phyloP scores from a whole-genome alignment of 2,329 filamentous ascomycete genomes.

The Exophiala sp. region DNA sequence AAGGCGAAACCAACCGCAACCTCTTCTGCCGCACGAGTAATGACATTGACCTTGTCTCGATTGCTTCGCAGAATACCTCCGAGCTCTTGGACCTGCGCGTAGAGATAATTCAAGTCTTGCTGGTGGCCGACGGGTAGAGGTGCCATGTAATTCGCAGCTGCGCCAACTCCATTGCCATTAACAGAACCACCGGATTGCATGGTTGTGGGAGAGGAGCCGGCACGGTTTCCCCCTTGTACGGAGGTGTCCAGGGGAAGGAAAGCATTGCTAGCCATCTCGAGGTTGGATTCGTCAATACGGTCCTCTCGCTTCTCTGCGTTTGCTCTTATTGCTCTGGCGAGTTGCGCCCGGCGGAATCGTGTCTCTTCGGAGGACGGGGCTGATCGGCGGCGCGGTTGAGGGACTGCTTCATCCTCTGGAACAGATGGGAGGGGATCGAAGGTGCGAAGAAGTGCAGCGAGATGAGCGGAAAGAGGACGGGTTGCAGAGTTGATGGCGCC shows the following conservation, averaged over 20 bases:
- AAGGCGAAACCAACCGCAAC: constrained; percentile 38
- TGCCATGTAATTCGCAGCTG: constrained; percentile 24
- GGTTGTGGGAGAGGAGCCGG: constrained; percentile 14
- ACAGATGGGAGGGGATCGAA: background rate
- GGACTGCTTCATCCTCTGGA: background rate
- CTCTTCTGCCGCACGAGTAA: constrained; percentile 46
- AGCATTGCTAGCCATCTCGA: constrained; percentile 13
- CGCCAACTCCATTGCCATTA: constrained; percentile 24
- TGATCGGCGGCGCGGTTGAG: background rate
- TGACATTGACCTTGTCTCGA: constrained; percentile 45
- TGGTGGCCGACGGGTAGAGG: constrained; percentile 42
- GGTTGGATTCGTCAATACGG: no score
- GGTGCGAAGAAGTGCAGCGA: background rate
- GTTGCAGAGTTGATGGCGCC: background rate
- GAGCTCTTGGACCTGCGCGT: constrained; percentile 46
- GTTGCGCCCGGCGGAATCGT: background rate
- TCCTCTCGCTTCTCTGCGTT: background rate
- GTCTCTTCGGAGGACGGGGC: background rate
- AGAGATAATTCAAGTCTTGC: constrained; percentile 48
- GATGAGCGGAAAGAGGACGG: background rate
- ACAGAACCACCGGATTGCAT: constrained; percentile 12
- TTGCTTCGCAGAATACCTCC: constrained; percentile 47
- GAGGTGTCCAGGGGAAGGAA: constrained; percentile 27
- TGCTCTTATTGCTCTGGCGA: background rate
- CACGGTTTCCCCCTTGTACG: constrained; percentile 12